A percentile compares a stretch with the other conserved stretches of the same genome.
These are phyloP conservation scores for Malus sieversii DNA, from an alignment of 306 rosid species.

Conservation along the genomic window DNA sequence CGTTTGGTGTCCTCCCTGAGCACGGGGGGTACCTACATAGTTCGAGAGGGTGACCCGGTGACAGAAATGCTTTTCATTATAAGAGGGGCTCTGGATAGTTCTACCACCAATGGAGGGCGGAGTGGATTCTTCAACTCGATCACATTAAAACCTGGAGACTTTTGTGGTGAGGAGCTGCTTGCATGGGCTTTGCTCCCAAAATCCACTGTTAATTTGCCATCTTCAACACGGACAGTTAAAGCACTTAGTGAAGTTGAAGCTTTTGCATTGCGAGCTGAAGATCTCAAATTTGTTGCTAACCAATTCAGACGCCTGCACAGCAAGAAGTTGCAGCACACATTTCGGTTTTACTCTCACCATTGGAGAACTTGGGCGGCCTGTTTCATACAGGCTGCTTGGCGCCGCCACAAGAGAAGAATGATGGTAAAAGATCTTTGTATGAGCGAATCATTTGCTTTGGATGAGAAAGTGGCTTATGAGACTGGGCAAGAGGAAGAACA, in stretches of 20 bases:
- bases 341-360: slow-evolving; percentile 89
- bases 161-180: slow-evolving; percentile 96
- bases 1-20: slow-evolving; percentile 85
- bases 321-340: slow-evolving; percentile 95
- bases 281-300: slow-evolving; percentile 93
- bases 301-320: slow-evolving; percentile 95
- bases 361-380: slow-evolving; percentile 99
- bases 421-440: slow-evolving; percentile 37
- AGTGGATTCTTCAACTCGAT: slow-evolving; percentile 90
- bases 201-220: slow-evolving; percentile 74
- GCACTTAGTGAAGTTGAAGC: slow-evolving; percentile 86
- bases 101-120: slow-evolving; percentile 91
- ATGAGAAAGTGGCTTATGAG: slow-evolving; percentile 33
- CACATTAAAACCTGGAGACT: slow-evolving; percentile 84
- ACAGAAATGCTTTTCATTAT: slow-evolving; percentile 87
- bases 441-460: slow-evolving; percentile 45
- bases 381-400: slow-evolving; percentile 99
- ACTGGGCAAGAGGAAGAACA: slow-evolving; percentile 34
- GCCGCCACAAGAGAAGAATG: slow-evolving; percentile 63
- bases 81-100: slow-evolving; percentile 88
- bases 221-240: slow-evolving; percentile 81
- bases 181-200: slow-evolving; percentile 94
- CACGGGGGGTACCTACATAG: slow-evolving; percentile 80
- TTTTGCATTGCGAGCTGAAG: slow-evolving; percentile 87
- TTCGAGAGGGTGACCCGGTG: slow-evolving; percentile 93